These are phyloP conservation scores for Polygonum aviculare DNA, from an alignment of 148 eudicot species.

Conservation along the genomic window DNA sequence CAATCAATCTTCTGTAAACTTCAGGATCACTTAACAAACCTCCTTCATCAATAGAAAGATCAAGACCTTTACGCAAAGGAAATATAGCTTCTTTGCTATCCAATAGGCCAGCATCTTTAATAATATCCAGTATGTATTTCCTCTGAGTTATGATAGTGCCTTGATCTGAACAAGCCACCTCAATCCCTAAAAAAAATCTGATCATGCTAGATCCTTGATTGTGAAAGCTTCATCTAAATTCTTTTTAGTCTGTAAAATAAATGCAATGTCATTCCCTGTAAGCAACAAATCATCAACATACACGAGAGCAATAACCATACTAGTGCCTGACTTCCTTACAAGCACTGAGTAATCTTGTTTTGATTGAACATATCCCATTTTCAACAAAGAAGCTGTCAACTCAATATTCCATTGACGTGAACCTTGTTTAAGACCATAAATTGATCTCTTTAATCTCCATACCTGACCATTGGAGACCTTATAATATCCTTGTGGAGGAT, in stretches of 20 bases:
- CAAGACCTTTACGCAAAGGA: too few species aligned
- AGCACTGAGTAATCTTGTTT: too few species aligned
- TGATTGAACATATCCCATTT: neutral
- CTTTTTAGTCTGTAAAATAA: neutral
- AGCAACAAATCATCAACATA: neutral
- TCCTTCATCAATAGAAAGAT: too few species aligned
- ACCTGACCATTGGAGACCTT: neutral
- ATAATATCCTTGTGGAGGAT: neutral
- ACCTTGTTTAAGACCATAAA: neutral
- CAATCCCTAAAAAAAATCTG: neutral
- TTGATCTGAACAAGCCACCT: neutral
- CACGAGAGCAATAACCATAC: neutral
- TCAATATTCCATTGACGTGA: neutral
- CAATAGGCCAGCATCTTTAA: too few species aligned
- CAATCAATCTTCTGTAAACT: too few species aligned
- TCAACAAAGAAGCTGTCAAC: neutral
- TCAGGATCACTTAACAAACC: too few species aligned
- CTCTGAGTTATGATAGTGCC: neutral
- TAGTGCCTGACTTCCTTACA: too few species aligned
- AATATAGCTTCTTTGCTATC: too few species aligned
- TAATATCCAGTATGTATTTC: neutral
- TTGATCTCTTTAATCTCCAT: neutral
- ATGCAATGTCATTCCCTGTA: neutral
- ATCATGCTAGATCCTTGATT: neutral
- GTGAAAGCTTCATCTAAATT: neutral